Conservation (phyloP, 208 protist genomes). For the Wallacemonas sp. region DNA sequence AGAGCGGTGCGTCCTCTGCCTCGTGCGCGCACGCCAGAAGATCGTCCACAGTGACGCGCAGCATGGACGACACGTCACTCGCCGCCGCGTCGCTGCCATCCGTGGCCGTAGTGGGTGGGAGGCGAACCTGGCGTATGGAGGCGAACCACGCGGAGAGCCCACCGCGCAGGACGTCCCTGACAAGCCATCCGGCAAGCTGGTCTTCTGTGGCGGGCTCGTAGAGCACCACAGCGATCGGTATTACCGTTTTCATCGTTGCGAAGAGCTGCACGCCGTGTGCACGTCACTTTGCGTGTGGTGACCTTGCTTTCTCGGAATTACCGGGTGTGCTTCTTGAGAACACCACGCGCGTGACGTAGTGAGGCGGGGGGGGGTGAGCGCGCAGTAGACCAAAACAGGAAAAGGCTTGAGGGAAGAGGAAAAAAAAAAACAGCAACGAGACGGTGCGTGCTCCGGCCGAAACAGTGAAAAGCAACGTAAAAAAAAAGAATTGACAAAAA, state of each 20-base stretch:
- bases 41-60: background rate
- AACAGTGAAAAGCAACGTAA: conserved; percentile 6
- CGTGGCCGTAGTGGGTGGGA: background rate
- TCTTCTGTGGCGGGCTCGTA: conserved; percentile 33
- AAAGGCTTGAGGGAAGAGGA: background rate
- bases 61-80: background rate
- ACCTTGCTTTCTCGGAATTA: too few species aligned
- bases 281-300: too few species aligned
- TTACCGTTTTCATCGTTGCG: conserved; percentile 4
- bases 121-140: background rate
- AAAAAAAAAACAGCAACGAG: background rate
- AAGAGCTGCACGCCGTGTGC: too few species aligned
- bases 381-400: background rate
- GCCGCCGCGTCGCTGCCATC: too few species aligned
- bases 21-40: background rate
- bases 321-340: too few species aligned
- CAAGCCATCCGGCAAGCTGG: conserved; percentile 31
- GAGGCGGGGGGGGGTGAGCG: too few species aligned
- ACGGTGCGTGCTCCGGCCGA: background rate
- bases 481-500: conserved; percentile 11
- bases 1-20: background rate
- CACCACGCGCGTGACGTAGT: too few species aligned
- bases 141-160: conserved; percentile 8
- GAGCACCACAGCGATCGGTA: conserved; percentile 24
- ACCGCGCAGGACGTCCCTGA: background rate